phyloP scores from a whole-genome alignment of 352 stramenopile genomes.

The Pythium dissotocum region DNA sequence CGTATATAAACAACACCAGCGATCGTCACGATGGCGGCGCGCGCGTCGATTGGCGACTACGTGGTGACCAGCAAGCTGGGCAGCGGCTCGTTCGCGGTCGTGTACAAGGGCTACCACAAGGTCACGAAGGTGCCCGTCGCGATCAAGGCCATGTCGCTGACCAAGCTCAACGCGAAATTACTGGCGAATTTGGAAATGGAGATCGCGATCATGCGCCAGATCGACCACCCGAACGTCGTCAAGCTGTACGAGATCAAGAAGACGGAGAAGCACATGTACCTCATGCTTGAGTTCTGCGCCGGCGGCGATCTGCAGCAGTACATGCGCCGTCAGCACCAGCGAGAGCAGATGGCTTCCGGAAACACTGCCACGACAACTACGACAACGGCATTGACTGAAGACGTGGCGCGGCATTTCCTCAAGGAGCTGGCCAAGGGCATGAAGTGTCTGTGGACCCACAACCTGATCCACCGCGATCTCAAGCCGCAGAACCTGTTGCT shows the following conservation, averaged over 20 bases:
- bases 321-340: constrained; percentile 72
- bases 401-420: constrained; percentile 62
- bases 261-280: constrained; percentile 94
- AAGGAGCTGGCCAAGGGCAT: constrained; percentile 67
- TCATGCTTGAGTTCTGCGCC: constrained; percentile 96
- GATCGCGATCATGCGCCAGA: constrained; percentile 95
- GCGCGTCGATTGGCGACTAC: constrained; percentile 83
- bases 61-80: constrained; percentile 90
- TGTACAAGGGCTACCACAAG: constrained; percentile 85
- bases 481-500: constrained; percentile 98
- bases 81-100: constrained; percentile 92
- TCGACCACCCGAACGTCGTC: constrained; percentile 96
- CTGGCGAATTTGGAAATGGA: constrained; percentile 96
- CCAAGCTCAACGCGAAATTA: constrained; percentile 95
- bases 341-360: constrained; percentile 12
- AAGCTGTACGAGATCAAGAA: constrained; percentile 96
- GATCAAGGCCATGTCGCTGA: constrained; percentile 94
- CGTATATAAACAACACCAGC: neutral
- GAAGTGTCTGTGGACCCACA: constrained; percentile 70
- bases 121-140: constrained; percentile 77
- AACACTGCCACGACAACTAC: neutral
- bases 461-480: constrained; percentile 88
- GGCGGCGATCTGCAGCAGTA: constrained; percentile 95
- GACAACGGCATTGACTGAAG: constrained; percentile 28
- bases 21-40: constrained; percentile 22